Evolutionary conservation across 768 basidiomycete species (phyloP).

Genomic region (Strobilomyces echinocephalus): DNA sequence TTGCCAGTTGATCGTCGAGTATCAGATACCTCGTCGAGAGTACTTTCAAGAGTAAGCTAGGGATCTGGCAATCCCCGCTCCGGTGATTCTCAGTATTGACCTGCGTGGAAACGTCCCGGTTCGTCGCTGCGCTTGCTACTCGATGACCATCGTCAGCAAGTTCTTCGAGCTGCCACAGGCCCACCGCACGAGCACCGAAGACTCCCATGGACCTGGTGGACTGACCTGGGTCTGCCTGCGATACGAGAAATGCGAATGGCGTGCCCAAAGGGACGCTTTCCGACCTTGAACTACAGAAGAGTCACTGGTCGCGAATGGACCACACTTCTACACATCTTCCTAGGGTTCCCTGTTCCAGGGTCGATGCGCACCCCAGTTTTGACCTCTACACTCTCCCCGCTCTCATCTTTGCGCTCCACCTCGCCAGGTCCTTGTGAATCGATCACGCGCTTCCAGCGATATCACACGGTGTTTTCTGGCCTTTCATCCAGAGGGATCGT

Average conservation of each 20-base stretch:
- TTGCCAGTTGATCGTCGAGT: conserved; percentile 9
- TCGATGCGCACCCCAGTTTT: conserved; percentile 12
- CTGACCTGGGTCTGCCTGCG: conserved; percentile 1
- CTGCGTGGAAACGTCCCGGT: background rate
- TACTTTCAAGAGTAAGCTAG: background rate
- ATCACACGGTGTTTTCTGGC: conserved; percentile 1
- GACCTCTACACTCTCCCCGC: conserved; percentile 11
- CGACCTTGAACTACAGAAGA: conserved; percentile 1
- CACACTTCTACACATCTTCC: conserved; percentile 22
- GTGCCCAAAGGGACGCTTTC: conserved; percentile 4
- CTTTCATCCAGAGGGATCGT: conserved; percentile 1
- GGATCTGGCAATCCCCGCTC: background rate
- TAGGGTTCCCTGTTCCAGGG: conserved; percentile 16
- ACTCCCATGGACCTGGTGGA: conserved; percentile 20
- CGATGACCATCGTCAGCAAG: background rate
- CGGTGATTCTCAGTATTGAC: background rate
- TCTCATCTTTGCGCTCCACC: background rate
- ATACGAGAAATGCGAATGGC: conserved; percentile 17
- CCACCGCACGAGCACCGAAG: conserved; percentile 15
- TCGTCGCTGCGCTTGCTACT: background rate
- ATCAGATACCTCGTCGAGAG: conserved; percentile 8
- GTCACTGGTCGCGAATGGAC: background rate
- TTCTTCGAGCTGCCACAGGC: conserved; percentile 4
- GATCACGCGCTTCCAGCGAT: conserved; percentile 15
- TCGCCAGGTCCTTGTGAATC: conserved; percentile 13